Percentiles rank a stretch among this genome's conserved stretches.
phyloP scores from a whole-genome alignment of 2,329 filamentous ascomycete genomes.

The Zelopaecilomyces penicillatus region DNA sequence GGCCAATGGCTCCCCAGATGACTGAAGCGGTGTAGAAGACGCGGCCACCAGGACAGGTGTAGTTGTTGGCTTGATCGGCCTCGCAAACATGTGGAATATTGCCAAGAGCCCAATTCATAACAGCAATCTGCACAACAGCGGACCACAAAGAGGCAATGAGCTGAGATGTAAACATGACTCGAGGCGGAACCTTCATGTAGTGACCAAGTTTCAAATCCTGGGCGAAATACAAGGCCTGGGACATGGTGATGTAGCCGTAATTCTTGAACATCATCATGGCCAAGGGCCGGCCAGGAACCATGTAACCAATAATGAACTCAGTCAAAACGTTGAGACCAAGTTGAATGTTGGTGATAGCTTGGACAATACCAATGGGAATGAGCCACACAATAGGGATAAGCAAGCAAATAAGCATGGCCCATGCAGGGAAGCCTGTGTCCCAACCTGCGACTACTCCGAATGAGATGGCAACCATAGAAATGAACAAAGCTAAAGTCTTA shows the following conservation, averaged over 20 bases:
- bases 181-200: conserved; percentile 58
- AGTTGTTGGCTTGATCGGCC: conserved; percentile 43
- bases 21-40: conserved; percentile 61
- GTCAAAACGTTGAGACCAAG: conserved; percentile 63
- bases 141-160: conserved; percentile 53
- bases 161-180: conserved; percentile 54
- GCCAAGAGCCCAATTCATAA: conserved; percentile 58
- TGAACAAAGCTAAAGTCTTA: conserved; percentile 32
- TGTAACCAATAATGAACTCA: conserved; percentile 67
- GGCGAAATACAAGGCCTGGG: conserved; percentile 55
- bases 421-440: conserved; percentile 49
- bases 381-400: conserved; percentile 50
- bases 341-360: conserved; percentile 54
- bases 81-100: conserved; percentile 56
- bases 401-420: conserved; percentile 50
- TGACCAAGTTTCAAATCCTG: conserved; percentile 61
- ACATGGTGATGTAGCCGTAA: conserved; percentile 62
- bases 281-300: conserved; percentile 60
- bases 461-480: conserved; percentile 45
- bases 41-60: conserved; percentile 46
- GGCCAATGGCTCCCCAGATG: conserved; percentile 67
- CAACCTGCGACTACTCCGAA: conserved; percentile 47
- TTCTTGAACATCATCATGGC: conserved; percentile 76
- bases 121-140: conserved; percentile 52
- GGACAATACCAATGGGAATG: conserved; percentile 52